Evolutionary conservation across 106 monocot species (phyloP), one percentile per base, ranked within the genome.

Genomic region (Acorus gramineus): DNA sequence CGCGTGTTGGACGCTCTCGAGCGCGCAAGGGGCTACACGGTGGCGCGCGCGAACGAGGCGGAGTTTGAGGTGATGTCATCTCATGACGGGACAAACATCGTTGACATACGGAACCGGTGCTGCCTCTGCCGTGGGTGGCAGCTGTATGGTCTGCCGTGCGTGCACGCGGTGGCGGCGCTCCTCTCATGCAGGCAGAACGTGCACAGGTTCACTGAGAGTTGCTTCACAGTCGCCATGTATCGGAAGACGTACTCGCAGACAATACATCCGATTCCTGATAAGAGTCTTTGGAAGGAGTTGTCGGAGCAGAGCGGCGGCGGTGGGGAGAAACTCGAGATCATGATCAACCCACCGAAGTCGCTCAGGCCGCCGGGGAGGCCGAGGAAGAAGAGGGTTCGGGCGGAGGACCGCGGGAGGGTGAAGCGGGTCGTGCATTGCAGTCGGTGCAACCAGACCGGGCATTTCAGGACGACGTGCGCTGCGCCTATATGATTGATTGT

Each of bases 341-440:
- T 85, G 42, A 90, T 96, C 12, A 74, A 82, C 60, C 95, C 95
- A 6, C 95, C 95, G 0, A 96, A 90, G 68, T 87, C 87, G 3
- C 76, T 96, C 2, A 82, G 78, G 74, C 90, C 95, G 6, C 84
- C 87, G 0, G 95, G 95, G 42, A 68, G 80, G 59, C 90, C 87
- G 4, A 82, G 95, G 50, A 96, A 96, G 75, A 90, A 81, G 82
- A 82, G 95, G 51, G 80, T 87, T 8, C 66, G 95, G 7, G 84
- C 95, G 7, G 95, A 96, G 71, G 95, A 96, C 44, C 74, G 80
- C 8, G 95, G 90, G 2, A 57, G 90, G 5, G 66, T 83, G 53
- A 96, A 90, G 69, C 52, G 95, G 65, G 83, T 90, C 4, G 95
- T 96, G 42, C 95, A 96, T 28, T 96, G 95, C 57, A 96, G 95